Conservation (phyloP, 768 basidiomycete genomes). For the Lentinula guzmanii region DNA sequence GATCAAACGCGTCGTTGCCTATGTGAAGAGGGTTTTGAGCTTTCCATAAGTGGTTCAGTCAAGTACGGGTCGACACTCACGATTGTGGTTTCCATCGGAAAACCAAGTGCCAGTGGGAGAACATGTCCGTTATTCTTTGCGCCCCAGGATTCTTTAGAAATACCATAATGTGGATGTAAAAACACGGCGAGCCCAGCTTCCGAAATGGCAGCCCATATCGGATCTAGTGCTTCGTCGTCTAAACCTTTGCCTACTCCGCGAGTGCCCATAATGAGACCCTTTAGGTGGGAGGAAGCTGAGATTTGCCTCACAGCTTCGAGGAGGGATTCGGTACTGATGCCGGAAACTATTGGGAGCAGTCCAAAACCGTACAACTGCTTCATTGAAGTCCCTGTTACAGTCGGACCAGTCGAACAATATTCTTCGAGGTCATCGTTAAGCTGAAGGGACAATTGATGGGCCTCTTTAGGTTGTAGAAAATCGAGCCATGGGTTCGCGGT, state of each 20-base stretch:
- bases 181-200: conserved; percentile 69
- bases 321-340: conserved; percentile 46
- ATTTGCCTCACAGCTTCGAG: conserved; percentile 67
- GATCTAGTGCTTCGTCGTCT: conserved; percentile 74
- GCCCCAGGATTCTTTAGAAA: conserved; percentile 71
- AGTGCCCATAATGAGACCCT: conserved; percentile 78
- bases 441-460: conserved; percentile 55
- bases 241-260: conserved; percentile 72
- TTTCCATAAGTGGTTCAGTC: conserved; percentile 6
- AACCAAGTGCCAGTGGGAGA: conserved; percentile 79
- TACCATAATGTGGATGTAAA: conserved; percentile 83
- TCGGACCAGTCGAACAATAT: conserved; percentile 68
- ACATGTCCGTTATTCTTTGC: conserved; percentile 80
- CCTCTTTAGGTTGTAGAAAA: conserved; percentile 67
- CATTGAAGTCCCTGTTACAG: conserved; percentile 28
- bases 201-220: conserved; percentile 77
- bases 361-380: conserved; percentile 82
- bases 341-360: conserved; percentile 74
- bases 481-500: conserved; percentile 92
- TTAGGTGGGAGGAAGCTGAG: conserved; percentile 55
- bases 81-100: conserved; percentile 87
- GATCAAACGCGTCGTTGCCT: conserved; percentile 76
- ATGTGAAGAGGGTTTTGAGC: conserved; percentile 11
- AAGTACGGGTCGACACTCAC: conserved; percentile 34
- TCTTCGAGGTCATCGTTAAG: conserved; percentile 74